These are phyloP conservation scores for Primulina tabacum DNA, from an alignment of 257 asterid genomes.

Conservation along the genomic window DNA sequence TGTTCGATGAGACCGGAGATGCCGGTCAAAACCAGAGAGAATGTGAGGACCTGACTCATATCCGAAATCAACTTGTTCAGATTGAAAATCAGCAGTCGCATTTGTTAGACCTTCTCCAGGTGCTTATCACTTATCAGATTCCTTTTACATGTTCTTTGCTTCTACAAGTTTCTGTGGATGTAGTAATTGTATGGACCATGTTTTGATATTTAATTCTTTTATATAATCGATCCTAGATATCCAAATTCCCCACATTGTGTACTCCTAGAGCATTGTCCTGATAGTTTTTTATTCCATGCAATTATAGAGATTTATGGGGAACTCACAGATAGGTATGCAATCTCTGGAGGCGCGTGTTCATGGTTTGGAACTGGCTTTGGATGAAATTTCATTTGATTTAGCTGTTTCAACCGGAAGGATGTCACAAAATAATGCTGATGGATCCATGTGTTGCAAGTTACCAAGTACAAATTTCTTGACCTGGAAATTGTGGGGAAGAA, in stretches of 20 bases:
- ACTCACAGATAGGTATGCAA: constrained; percentile 73
- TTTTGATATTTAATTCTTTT: too few species aligned
- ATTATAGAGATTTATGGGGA: constrained; percentile 70
- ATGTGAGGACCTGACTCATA: constrained; percentile 62
- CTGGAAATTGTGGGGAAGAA: constrained; percentile 74
- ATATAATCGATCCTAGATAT: not conserved
- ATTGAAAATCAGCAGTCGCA: constrained; percentile 88
- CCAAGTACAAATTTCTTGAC: constrained; percentile 76
- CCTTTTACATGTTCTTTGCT: constrained; percentile 4
- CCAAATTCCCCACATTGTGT: not conserved
- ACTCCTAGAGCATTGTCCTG: constrained; percentile 10
- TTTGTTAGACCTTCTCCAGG: constrained; percentile 82
- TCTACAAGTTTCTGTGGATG: not conserved
- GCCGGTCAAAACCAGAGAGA: constrained; percentile 45
- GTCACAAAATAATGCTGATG: constrained; percentile 37
- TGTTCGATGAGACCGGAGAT: constrained; percentile 51
- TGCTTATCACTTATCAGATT: constrained; percentile 33
- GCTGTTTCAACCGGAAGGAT: constrained; percentile 74
- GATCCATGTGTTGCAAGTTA: constrained; percentile 62
- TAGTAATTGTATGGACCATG: not conserved
- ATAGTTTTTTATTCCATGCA: not conserved
- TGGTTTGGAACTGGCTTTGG: constrained; percentile 86
- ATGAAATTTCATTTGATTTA: constrained; percentile 81
- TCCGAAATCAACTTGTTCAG: constrained; percentile 79
- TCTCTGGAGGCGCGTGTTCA: constrained; percentile 87